Percentiles rank a stretch among this genome's conserved stretches.
These are phyloP conservation scores for Brettanomyces sp. DNA, from an alignment of 805 yeast species.

Conservation along the genomic window DNA sequence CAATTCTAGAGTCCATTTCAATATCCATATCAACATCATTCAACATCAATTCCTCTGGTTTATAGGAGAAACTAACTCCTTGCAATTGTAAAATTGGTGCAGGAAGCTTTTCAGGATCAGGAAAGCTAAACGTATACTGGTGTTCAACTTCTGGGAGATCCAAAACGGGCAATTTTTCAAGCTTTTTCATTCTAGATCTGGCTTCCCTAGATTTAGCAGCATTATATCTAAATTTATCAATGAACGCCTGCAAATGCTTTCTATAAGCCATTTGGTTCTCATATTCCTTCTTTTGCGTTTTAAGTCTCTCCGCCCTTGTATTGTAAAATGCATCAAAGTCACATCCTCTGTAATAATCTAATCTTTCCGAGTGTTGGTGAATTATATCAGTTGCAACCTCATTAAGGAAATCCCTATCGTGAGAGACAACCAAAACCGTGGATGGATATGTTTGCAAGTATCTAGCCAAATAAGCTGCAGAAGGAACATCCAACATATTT, in stretches of 20 bases:
- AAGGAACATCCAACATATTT: constrained; percentile 99
- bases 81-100: constrained; percentile 90
- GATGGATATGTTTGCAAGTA: constrained; percentile 86
- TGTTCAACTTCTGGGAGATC: constrained; percentile 95
- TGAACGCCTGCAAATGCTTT: constrained; percentile 85
- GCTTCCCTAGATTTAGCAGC: constrained; percentile 98
- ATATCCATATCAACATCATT: constrained; percentile 79
- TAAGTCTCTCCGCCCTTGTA: constrained; percentile 90
- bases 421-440: constrained; percentile 92
- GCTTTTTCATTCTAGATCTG: constrained; percentile 92
- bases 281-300: constrained; percentile 88
- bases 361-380: constrained; percentile 93
- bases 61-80: constrained; percentile 80
- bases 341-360: constrained; percentile 91
- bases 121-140: constrained; percentile 76
- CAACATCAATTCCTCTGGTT: constrained; percentile 52
- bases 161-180: constrained; percentile 86
- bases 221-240: constrained; percentile 93
- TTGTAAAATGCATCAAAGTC: constrained; percentile 89
- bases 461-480: constrained; percentile 85
- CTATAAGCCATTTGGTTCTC: constrained; percentile 96
- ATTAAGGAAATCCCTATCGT: constrained; percentile 92
- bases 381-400: constrained; percentile 98
- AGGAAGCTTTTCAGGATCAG: constrained; percentile 86
- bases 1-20: constrained; percentile 90